Evolutionary conservation across 495 filamentous ascomycete species (phyloP).

Genomic region (Neurospora discreta): DNA sequence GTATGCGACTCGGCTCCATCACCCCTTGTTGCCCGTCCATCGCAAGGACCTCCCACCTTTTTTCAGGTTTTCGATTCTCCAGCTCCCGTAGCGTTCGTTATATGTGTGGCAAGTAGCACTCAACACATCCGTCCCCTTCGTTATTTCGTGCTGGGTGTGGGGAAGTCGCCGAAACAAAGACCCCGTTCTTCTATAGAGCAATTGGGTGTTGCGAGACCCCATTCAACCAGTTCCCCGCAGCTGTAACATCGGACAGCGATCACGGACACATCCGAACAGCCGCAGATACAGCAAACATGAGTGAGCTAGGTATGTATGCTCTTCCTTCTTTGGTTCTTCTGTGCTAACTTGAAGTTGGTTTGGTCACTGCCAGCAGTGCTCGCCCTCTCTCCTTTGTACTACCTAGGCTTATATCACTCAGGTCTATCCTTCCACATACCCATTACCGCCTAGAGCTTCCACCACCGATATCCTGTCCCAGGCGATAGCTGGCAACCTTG

Average conservation of each 20-base stretch:
- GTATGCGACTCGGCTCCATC: background rate
- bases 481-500: slow-evolving; percentile 88
- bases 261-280: background rate
- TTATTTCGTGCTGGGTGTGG: background rate
- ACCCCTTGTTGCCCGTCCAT: background rate
- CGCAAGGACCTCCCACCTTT: background rate
- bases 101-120: background rate
- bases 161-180: background rate
- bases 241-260: background rate
- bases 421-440: background rate
- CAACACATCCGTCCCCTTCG: background rate
- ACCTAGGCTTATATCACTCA: background rate
- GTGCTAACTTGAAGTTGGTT: background rate
- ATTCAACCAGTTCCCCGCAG: background rate
- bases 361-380: background rate
- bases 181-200: background rate
- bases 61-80: background rate
- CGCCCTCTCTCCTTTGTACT: background rate
- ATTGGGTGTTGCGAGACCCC: background rate
- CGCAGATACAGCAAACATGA: background rate
- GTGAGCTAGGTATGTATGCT: background rate
- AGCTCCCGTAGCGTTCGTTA: background rate
- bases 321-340: background rate
- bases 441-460: slow-evolving; percentile 35
- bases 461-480: slow-evolving; percentile 63